Percentiles rank a stretch among this genome's conserved stretches.
Conservation (phyloP, 495 filamentous ascomycete genomes). For the Hyaloscypha variabilis region DNA sequence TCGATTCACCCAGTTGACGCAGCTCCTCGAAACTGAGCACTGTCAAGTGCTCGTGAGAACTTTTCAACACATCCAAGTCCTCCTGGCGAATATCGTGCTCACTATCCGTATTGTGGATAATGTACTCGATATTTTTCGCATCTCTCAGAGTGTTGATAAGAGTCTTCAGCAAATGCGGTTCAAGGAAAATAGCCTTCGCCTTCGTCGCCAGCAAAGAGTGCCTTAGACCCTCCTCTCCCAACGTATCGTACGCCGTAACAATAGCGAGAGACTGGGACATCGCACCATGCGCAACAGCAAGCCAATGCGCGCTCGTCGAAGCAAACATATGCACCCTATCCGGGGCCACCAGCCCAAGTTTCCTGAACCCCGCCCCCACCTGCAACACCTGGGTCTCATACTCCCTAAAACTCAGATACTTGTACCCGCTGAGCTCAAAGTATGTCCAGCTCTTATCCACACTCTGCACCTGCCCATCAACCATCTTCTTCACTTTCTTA, state of each 20-base stretch:
- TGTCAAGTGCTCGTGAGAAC: constrained; percentile 64
- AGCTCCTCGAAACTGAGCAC: constrained; percentile 85
- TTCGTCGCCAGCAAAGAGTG: constrained; percentile 88
- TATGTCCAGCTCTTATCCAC: constrained; percentile 69
- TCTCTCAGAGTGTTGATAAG: constrained; percentile 78
- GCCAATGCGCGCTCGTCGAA: constrained; percentile 70
- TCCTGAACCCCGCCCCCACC: constrained; percentile 57
- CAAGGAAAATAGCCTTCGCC: constrained; percentile 87
- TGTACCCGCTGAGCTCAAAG: constrained; percentile 64
- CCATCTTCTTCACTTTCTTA: constrained; percentile 65
- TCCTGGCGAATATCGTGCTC: constrained; percentile 70
- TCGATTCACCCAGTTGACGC: constrained; percentile 76
- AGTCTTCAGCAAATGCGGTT: constrained; percentile 77
- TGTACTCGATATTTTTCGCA: constrained; percentile 72
- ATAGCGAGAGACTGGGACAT: constrained; percentile 92
- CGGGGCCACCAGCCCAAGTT: constrained; percentile 50
- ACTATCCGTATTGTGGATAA: constrained; percentile 81
- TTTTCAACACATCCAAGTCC: constrained; percentile 77
- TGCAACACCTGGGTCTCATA: constrained; percentile 54
- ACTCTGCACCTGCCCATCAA: constrained; percentile 60
- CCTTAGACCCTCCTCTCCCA: constrained; percentile 88
- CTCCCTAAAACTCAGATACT: constrained; percentile 62
- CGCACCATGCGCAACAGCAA: constrained; percentile 70
- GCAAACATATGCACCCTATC: constrained; percentile 64
- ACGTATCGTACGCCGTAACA: constrained; percentile 95